Percentiles rank a stretch among this genome's conserved stretches.
These are phyloP conservation scores for Leccinum solheimii DNA, from an alignment of 1,284 basidiomycete genomes.

Conservation along the genomic window DNA sequence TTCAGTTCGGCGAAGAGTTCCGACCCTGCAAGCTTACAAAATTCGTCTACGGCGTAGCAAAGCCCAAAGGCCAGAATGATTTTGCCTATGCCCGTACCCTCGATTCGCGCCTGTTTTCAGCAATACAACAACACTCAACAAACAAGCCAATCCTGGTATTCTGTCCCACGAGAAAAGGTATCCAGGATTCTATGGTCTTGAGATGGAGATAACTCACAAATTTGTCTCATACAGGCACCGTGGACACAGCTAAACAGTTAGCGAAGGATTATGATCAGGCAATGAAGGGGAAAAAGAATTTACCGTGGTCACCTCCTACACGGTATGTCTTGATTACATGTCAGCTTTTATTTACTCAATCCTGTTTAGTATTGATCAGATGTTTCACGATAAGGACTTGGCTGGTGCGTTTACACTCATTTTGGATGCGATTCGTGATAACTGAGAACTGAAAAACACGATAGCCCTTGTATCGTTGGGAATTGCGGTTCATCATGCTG, in stretches of 20 bases:
- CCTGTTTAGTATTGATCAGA: neutral
- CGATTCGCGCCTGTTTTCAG: constrained; percentile 71
- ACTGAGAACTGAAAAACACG: neutral
- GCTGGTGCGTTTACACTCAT: constrained; percentile 43
- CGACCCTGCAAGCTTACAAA: constrained; percentile 82
- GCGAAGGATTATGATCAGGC: constrained; percentile 69
- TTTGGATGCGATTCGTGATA: neutral
- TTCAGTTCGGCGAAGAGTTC: constrained; percentile 88
- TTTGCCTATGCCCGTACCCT: constrained; percentile 76
- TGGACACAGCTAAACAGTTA: constrained; percentile 72
- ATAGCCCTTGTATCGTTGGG: constrained; percentile 63
- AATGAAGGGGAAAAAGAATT: constrained; percentile 44
- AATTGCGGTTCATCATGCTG: constrained; percentile 87
- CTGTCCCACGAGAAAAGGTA: constrained; percentile 83
- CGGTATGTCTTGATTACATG: constrained; percentile 39
- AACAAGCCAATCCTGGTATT: constrained; percentile 86
- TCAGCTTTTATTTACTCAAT: constrained; percentile 7
- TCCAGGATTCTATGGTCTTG: constrained; percentile 1
- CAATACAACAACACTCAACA: constrained; percentile 68
- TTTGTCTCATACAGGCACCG: constrained; percentile 44
- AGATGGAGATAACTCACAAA: neutral
- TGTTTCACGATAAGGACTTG: neutral
- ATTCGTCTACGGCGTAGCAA: constrained; percentile 64
- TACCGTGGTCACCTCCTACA: constrained; percentile 66
- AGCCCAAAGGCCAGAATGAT: constrained; percentile 69